Evolutionary conservation across 2,329 filamentous ascomycete species (phyloP), one percentile per base, ranked within the genome.

Genomic region (Epichloe coenophiala): DNA sequence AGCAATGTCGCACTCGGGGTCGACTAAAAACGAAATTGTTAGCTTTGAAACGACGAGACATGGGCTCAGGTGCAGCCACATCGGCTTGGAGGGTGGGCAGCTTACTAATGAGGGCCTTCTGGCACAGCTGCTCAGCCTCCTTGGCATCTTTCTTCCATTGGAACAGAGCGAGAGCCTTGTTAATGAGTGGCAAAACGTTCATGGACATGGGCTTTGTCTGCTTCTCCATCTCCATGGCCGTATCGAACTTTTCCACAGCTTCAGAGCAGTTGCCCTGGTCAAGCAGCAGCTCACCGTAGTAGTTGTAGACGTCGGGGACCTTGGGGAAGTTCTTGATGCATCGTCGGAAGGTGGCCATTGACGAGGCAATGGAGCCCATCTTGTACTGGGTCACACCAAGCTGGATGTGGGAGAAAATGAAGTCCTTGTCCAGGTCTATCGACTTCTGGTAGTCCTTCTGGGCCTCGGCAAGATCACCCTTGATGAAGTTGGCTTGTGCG

Each of bases 321-420:
- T 91, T 87, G 63, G 89, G 86, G 65, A 98, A 98, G 72, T 95
- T 96, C 83, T 97, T 98, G 68, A 96, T 90, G 69, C 89, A 95
- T 56, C 90, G 80, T 60, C 91, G 82, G 83, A 98, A 97, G 5
- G 93, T 98, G 37, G 93, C 91, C 89, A 97, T 97, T 45, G 90
- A 95, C 8, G 90, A 96, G 7, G 93, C 93, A 52, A 98, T 86
- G 33, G 88, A 95, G 59, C 93, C 93, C 86, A 97, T 94, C 83
- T 98, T 98, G 77, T 98, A 98, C 71, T 98, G 93, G 47, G 93
- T 98, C 48, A 98, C 93, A 67, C 93, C 93, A 42, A 98, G 86
- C 71, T 98, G 93, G 63, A 98, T 98, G 72, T 98, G 93, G 6
- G 91, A 97, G 78, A 95, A 98, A 73, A 98, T 98, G 70, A 98